Base-by-base conservation (phyloP, 495 filamentous ascomycete genomes). In the Glutinoglossum americanum region DNA sequence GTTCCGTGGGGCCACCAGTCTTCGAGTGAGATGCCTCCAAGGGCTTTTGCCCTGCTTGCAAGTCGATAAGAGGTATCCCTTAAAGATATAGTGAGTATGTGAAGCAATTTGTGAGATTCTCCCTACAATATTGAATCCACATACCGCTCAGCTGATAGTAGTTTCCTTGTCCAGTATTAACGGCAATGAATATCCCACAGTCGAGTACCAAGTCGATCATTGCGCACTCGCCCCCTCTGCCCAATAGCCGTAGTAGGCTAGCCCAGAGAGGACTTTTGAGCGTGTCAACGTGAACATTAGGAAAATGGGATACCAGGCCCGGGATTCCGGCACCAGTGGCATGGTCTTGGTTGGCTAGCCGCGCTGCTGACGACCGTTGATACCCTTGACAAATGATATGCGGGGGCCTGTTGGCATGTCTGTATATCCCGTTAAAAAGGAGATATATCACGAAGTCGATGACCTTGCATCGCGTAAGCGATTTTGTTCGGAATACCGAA, bases 301-400 rank as follows among this genome's bases (percentile, higher is more conserved):
- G 77, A 60, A 80, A 77, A 28, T 71, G 69, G 33, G 67, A 68
- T 60, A 74, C 73, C 61, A 78, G 66, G 13, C 71, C 85, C 58
- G 67, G 77, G 60, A 80, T 77, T 44, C 68, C 71, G 17, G 69
- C 64, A 5, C 70, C 61, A 21, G 65, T 58, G 55, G 60, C 62
- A 61, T 67, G 59, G 9, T 67, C 63, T 9, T 66, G 64, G 33
- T 61, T 64, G 19, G 64, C 54, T 33, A 61, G 58, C 15, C 61
- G 60, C 10, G 58, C 57, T 10, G 59, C 57, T 9, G 63, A 62
- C 1, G 67, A 65, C 59, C 72, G 70, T 61, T 76, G 78, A 64
- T 81, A 92, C 15, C 88, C 89, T 73, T 89, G 79, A 60, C 83
- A 84, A 11, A 95, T 74, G 5, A 93, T 62, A 69, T 94, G 87